These are phyloP conservation scores for Westerdykella ornata DNA, from an alignment of 2,329 filamentous ascomycete genomes.

Conservation along the genomic window DNA sequence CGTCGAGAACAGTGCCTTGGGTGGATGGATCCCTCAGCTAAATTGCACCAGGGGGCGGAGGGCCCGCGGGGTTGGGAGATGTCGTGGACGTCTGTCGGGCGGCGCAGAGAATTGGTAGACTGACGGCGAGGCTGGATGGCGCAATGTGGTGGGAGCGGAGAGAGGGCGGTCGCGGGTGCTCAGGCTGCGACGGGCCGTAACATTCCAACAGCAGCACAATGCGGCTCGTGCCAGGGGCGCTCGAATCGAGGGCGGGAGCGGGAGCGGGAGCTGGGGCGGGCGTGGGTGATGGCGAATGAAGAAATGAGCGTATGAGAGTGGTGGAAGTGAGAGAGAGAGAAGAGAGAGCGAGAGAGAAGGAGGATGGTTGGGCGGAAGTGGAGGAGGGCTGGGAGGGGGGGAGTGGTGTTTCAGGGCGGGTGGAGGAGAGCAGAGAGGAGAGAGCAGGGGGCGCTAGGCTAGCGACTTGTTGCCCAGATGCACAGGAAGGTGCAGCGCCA, in stretches of 20 bases:
- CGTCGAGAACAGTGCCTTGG: slow-evolving; percentile 7
- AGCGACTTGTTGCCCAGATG: too few species aligned
- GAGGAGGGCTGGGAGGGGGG: not conserved
- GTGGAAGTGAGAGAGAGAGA: too few species aligned
- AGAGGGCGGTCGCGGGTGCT: slow-evolving; percentile 8
- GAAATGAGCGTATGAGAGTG: too few species aligned
- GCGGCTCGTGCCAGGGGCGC: not conserved
- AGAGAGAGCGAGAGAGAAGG: too few species aligned
- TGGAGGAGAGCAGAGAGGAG: not conserved
- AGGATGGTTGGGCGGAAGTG: not conserved
- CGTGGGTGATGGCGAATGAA: not conserved
- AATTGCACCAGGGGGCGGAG: slow-evolving; percentile 15
- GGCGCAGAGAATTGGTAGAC: not conserved
- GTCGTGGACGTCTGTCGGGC: slow-evolving; percentile 1
- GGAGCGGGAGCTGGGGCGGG: slow-evolving; percentile 1
- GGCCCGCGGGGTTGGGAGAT: slow-evolving; percentile 1
- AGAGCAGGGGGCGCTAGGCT: too few species aligned
- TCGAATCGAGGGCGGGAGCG: not conserved
- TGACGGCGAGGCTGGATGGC: slow-evolving; percentile 8
- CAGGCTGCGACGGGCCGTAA: slow-evolving; percentile 7
- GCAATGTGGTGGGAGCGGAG: slow-evolving; percentile 14
- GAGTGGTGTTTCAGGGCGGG: not conserved
- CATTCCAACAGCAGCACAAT: slow-evolving; percentile 23
- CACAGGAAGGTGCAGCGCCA: too few species aligned
- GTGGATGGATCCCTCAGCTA: slow-evolving; percentile 5